Evolutionary conservation across 495 filamentous ascomycete genomes (phyloP).

Genomic region (Daldinia caldariorum): DNA sequence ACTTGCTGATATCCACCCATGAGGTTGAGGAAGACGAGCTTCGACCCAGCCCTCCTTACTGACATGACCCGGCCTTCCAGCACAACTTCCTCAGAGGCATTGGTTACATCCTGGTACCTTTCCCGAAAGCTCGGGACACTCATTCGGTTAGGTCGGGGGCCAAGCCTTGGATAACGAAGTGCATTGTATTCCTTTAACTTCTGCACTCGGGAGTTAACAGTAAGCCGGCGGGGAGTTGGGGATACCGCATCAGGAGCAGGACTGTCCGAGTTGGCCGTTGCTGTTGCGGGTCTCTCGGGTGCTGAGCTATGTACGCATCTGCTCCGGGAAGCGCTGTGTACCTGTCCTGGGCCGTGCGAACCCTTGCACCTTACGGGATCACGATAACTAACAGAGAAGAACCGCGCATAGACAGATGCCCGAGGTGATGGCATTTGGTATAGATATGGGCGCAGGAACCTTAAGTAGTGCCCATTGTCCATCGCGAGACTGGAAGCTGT

Average conservation of each 20-base stretch:
- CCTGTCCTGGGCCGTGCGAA: background rate
- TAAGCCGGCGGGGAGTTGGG: conserved; percentile 17
- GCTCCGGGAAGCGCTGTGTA: background rate
- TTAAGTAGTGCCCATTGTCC: conserved; percentile 51
- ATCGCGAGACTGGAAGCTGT: conserved; percentile 46
- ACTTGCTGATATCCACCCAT: conserved; percentile 72
- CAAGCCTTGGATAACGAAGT: conserved; percentile 55
- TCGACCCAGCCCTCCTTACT: conserved; percentile 61
- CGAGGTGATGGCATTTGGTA: conserved; percentile 49
- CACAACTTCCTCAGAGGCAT: conserved; percentile 52
- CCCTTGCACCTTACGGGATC: background rate
- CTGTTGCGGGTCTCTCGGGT: conserved; percentile 4
- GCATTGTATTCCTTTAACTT: conserved; percentile 48
- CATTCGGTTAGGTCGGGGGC: conserved; percentile 42
- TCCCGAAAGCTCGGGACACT: conserved; percentile 53
- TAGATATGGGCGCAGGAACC: conserved; percentile 65
- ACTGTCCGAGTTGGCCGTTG: background rate
- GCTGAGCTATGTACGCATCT: conserved; percentile 19
- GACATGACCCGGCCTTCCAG: conserved; percentile 59
- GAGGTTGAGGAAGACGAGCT: conserved; percentile 86
- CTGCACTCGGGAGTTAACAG: conserved; percentile 34
- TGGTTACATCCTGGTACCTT: conserved; percentile 44
- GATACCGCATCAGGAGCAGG: conserved; percentile 13
- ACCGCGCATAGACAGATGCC: conserved; percentile 36
- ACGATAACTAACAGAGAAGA: conserved; percentile 35